phyloP scores from a whole-genome alignment of 1,284 basidiomycete genomes.

The Flammula alnicola region DNA sequence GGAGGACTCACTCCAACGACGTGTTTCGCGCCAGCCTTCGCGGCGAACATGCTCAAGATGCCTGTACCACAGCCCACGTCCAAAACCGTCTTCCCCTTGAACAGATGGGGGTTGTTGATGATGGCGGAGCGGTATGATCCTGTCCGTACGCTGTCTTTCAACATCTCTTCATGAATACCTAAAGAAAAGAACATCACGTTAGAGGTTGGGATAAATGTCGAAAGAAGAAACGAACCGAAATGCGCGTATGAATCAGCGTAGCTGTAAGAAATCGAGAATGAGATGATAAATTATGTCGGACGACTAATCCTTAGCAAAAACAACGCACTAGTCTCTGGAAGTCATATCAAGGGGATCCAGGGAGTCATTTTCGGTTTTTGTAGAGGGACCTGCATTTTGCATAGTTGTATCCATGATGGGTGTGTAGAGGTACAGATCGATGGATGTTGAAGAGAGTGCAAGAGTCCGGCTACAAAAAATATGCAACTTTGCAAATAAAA shows the following conservation, averaged over 20 bases:
- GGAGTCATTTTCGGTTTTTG: slow-evolving; percentile 31
- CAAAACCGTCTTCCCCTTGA: slow-evolving; percentile 95
- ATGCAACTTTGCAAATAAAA: slow-evolving; percentile 16
- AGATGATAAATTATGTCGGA: slow-evolving; percentile 34
- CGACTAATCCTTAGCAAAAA: slow-evolving; percentile 29
- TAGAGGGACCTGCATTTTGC: slow-evolving; percentile 49
- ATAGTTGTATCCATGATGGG: slow-evolving; percentile 38
- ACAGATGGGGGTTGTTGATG: slow-evolving; percentile 93
- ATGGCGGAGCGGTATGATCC: slow-evolving; percentile 95
- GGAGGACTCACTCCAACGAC: slow-evolving; percentile 84
- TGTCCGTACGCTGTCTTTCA: slow-evolving; percentile 97
- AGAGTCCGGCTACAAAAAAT: slow-evolving; percentile 23
- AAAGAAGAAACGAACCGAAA: slow-evolving; percentile 66
- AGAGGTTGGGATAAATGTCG: background rate
- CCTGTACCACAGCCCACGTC: slow-evolving; percentile 99
- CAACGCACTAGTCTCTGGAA: slow-evolving; percentile 80
- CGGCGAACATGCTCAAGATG: slow-evolving; percentile 99
- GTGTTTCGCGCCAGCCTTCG: slow-evolving; percentile 95
- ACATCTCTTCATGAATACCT: slow-evolving; percentile 99
- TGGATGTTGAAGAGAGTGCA: slow-evolving; percentile 23
- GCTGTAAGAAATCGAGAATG: slow-evolving; percentile 48
- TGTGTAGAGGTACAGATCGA: slow-evolving; percentile 26
- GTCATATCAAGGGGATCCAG: slow-evolving; percentile 59
- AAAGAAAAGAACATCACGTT: slow-evolving; percentile 15
- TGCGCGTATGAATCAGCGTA: slow-evolving; percentile 94